Conservation (phyloP, 2,329 filamentous ascomycete genomes). For the Epichloe typhina region DNA sequence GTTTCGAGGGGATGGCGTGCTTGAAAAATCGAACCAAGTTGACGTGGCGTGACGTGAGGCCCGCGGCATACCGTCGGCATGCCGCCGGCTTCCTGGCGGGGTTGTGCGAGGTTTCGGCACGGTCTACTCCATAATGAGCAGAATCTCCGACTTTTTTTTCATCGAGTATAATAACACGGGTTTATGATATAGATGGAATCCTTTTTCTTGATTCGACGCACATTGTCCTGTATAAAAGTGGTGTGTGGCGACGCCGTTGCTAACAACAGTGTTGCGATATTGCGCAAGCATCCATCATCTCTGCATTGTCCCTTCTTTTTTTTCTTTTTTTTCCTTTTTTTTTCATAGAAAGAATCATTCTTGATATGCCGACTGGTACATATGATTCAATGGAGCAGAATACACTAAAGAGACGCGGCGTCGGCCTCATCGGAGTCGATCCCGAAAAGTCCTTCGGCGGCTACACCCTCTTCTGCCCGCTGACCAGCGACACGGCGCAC, state of each 20-base stretch:
- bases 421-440: constrained; percentile 17
- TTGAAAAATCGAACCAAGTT: constrained; percentile 1
- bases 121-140: no score
- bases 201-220: background rate
- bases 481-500: constrained; percentile 14
- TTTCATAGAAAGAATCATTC: no score
- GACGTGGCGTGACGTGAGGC: background rate
- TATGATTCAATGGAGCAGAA: constrained; percentile 16
- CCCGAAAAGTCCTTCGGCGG: constrained; percentile 13
- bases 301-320: no score
- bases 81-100: no score
- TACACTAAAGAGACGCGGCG: constrained; percentile 15
- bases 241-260: background rate
- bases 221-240: background rate
- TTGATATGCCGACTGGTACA: background rate
- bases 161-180: no score
- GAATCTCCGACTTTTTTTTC: no score
- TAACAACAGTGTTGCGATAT: background rate
- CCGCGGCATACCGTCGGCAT: no score
- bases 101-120: no score
- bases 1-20: constrained; percentile 14
- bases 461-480: constrained; percentile 18
- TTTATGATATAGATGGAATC: background rate
- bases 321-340: no score
- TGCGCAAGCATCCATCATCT: background rate